A percentile compares a stretch with the other conserved stretches of the same genome.
These are phyloP conservation scores for Hemileia vastatrix DNA, from an alignment of 1,284 basidiomycete species.

Conservation along the genomic window DNA sequence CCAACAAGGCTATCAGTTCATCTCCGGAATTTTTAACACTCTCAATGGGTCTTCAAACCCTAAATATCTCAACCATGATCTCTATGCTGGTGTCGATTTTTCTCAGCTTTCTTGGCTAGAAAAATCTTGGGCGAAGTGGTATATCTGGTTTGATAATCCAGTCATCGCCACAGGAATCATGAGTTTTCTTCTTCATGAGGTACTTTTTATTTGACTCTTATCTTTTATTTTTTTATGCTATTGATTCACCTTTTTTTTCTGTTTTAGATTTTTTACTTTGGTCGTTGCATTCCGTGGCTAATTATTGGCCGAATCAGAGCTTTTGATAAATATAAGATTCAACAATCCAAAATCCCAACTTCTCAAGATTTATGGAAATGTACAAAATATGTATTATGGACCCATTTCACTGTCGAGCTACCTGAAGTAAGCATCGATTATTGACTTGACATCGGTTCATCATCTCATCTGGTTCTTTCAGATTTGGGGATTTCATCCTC, in stretches of 20 bases:
- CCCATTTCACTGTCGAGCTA: slow-evolving; percentile 91
- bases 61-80: slow-evolving; percentile 39
- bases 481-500: slow-evolving; percentile 94
- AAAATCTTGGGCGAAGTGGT: slow-evolving; percentile 55
- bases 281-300: slow-evolving; percentile 88
- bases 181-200: slow-evolving; percentile 89
- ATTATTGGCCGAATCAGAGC: slow-evolving; percentile 89
- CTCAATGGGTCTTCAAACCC: slow-evolving; percentile 39
- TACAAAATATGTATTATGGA: slow-evolving; percentile 86
- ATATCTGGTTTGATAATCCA: slow-evolving; percentile 57
- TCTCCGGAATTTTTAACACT: no score
- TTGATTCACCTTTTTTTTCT: neutral
- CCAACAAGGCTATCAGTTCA: no score
- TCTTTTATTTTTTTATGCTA: neutral
- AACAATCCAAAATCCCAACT: slow-evolving; percentile 67
- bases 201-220: slow-evolving; percentile 45
- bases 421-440: slow-evolving; percentile 56
- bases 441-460: neutral
- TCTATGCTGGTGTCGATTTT: slow-evolving; percentile 52
- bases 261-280: slow-evolving; percentile 82
- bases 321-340: slow-evolving; percentile 90
- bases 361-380: slow-evolving; percentile 84
- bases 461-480: slow-evolving; percentile 51
- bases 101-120: slow-evolving; percentile 63
- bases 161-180: slow-evolving; percentile 86